Evolutionary conservation across 768 basidiomycete species (phyloP), one percentile per base, ranked within the genome.

Genomic region (Mycena albidolilacea): DNA sequence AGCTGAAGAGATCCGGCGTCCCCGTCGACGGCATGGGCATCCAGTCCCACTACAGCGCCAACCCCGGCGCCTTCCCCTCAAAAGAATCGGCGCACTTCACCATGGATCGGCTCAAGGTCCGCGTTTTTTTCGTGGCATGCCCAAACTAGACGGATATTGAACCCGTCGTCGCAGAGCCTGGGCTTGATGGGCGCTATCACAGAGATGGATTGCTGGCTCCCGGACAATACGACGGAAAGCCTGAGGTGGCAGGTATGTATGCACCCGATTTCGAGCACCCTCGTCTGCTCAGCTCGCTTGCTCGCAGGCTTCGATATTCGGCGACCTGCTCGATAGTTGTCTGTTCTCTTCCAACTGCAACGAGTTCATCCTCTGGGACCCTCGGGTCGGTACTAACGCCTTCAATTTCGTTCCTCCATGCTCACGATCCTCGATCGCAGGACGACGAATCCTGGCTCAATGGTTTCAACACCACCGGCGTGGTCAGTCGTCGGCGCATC

Each of bases 401-500:
- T 23, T 41, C 7, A n/a, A n/a, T 64, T 12, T 17, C 12, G 12
- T n/a, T n/a, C 43, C 11, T n/a, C 10, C 30, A 44, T n/a, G 30
- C 54, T 55, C 6, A 58, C 35, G 7, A 58, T 37, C 7, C 17
- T 41, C 23, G 2, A 7, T 12, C 14, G 9, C 57, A 75, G 70
- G 74, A 75, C 19, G 74, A 75, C 15, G 74, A 75, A 60, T 75
- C 74, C 0, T 75, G 74, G 74, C 35, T 75, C 7, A 41, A 75
- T 55, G 7, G 11, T 5, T 7, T 46, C 54, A 17, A 5, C 54
- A 57, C 4, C 21, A 67, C 59, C 3, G 74, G 74, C 7, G 64
- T 72, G 9, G 73, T 74, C 21, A 64, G 73, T 64, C 7, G 8
- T 11, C 41, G 21, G 41, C 15, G 5, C 10, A 23, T 15, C 23